Conservation (phyloP, 2,329 filamentous ascomycete genomes). For the Amesomyces nigricolor region DNA sequence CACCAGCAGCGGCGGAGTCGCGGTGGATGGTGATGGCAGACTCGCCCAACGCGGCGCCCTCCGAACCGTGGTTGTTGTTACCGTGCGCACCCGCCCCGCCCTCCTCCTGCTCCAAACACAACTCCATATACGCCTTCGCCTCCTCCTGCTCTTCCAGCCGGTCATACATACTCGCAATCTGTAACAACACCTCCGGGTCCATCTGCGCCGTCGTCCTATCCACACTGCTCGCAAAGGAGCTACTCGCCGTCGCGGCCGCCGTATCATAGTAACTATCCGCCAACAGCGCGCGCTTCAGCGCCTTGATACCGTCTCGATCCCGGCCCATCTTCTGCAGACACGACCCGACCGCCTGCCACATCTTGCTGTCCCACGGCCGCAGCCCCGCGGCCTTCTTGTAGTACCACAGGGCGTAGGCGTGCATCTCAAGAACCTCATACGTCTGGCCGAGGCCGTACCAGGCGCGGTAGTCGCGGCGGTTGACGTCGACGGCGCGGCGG, state of each 20-base stretch:
- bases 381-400: slow-evolving; percentile 92
- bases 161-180: slow-evolving; percentile 88
- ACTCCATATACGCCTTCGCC: slow-evolving; percentile 89
- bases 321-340: slow-evolving; percentile 88
- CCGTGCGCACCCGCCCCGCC: slow-evolving; percentile 43
- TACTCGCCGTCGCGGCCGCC: slow-evolving; percentile 43
- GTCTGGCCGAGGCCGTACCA: slow-evolving; percentile 98
- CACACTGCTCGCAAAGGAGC: slow-evolving; percentile 42
- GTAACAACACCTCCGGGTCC: slow-evolving; percentile 84
- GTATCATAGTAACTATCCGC: slow-evolving; percentile 80
- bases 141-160: slow-evolving; percentile 70
- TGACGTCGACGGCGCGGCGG: slow-evolving; percentile 88
- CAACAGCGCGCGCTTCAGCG: slow-evolving; percentile 84
- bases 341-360: slow-evolving; percentile 95
- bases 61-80: slow-evolving; percentile 22
- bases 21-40: slow-evolving; percentile 48
- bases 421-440: slow-evolving; percentile 97
- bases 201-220: slow-evolving; percentile 55
- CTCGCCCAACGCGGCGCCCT: slow-evolving; percentile 39
- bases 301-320: slow-evolving; percentile 85
- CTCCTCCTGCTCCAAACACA: slow-evolving; percentile 88
- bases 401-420: slow-evolving; percentile 94
- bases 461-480: slow-evolving; percentile 90
- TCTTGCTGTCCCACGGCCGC: slow-evolving; percentile 93
- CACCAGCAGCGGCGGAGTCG: too few relatives aligned